Evolutionary conservation across 768 basidiomycete species (phyloP).

Genomic region (Tylopilus subfusipes): DNA sequence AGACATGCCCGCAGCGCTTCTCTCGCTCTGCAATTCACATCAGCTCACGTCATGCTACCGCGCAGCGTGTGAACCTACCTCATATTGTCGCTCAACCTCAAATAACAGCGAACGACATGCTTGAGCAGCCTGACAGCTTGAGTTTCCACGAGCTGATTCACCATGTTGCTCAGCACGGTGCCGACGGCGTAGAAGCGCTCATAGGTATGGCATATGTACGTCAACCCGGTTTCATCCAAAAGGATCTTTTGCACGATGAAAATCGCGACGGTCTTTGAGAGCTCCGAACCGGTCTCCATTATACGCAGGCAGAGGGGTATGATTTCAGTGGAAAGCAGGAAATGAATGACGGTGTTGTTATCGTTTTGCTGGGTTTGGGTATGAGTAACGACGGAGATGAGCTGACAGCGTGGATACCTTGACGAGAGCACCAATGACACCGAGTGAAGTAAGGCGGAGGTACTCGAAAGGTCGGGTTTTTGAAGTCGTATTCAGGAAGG

Average conservation of each 20-base stretch:
- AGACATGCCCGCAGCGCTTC: constrained; percentile 95
- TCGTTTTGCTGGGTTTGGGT: constrained; percentile 83
- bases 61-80: constrained; percentile 50
- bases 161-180: constrained; percentile 98
- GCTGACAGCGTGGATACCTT: constrained; percentile 55
- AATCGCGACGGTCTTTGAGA: constrained; percentile 98
- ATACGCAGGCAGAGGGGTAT: constrained; percentile 98
- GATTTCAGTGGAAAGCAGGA: constrained; percentile 97
- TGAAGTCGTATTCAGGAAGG: constrained; percentile 97
- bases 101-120: constrained; percentile 96
- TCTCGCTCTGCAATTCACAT: constrained; percentile 61
- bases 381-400: constrained; percentile 10
- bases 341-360: constrained; percentile 98
- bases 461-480: constrained; percentile 99
- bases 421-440: constrained; percentile 97
- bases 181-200: constrained; percentile 99
- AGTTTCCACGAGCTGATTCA: constrained; percentile 94
- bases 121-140: constrained; percentile 95
- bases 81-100: constrained; percentile 92
- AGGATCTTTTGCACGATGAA: constrained; percentile 99
- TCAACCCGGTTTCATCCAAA: constrained; percentile 94
- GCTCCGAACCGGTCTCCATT: constrained; percentile 99
- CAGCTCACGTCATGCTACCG: constrained; percentile 3
- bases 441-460: constrained; percentile 96
- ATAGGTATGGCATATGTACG: constrained; percentile 99